Evolutionary conservation across 208 protist genomes (phyloP), one percentile per base, ranked within the genome.

Genomic region (Acanthamoeba royreba): DNA sequence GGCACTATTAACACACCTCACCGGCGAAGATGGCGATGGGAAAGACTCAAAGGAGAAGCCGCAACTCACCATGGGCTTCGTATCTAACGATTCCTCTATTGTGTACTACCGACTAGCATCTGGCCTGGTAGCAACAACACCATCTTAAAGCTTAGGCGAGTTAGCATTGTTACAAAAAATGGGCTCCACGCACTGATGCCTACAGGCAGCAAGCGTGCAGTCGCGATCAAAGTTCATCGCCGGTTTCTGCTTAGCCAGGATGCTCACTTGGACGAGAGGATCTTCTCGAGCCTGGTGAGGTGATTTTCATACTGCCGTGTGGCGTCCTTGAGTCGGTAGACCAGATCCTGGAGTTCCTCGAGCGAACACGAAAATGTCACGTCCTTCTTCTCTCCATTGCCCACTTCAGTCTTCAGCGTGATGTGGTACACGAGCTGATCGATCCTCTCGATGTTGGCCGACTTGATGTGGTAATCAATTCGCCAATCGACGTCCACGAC

Each of bases 391-490:
- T 93, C 61, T 31, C 88, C 69, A 47, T 83, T 93, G 28, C 88
- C 88, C 55, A 83, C 88, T 40, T 93, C 88, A n/a, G 88, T 93
- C 63, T 93, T 93, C 28, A 93, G 88, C 7, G 88, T 93, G 55
- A 93, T 40, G 46, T 93, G 88, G 69, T 93, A 93, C 58, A 93
- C 46, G 17, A 93, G 47, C 88, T 46, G 33, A 38, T 93, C 66
- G 22, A 93, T 77, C 31, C 88, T 1, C 69, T 93, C 88, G 42
- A 93, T 8, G 52, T 81, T 93, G 63, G 45, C 66, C 33, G 88
- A 93, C 52, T 93, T 93, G 88, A 93, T 93, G 88, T 83, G 66
- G 33, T 93, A 93, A 43, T 93, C 88, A 9, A 93, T 77, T n/a
- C 88, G 88, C 88, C 88, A 93, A 45, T 93, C 66, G 25, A 83